Evolutionary conservation across 768 basidiomycete species (phyloP), one percentile per base, ranked within the genome.

Genomic region (Glaciozyma martinii): DNA sequence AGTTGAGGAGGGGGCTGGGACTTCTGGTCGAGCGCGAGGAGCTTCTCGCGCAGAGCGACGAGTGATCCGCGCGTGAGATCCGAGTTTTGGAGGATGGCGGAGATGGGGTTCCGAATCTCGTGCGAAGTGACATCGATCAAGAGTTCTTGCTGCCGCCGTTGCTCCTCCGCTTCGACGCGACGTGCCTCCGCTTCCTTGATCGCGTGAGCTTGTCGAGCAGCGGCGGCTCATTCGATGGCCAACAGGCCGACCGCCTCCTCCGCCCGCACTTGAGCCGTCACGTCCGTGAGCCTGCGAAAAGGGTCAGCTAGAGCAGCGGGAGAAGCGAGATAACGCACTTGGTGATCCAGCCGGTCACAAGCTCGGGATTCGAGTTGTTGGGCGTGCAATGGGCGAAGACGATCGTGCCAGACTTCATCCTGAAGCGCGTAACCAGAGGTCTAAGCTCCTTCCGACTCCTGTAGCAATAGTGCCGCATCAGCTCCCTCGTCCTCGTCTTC

Each of bases 81-180:
- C 25, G 25, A 12, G 29, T 50, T 50, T 5, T 50, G 23, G n/a
- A 50, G 25, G 2, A 50, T 50, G 2, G 49, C 49, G 2, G 49
- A 50, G 25, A 50, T 50, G 3, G 49, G 49, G 10, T 50, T 50
- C 15, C 49, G 49, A 12, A 50, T 50, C 49, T 50, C 49, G 25
- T 50, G 49, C 49, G 49, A 50, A 50, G 49, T 29, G 49, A 50
- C 49, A 29, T 50, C 49, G 49, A 50, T n/a, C 25, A 50, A 25
- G 7, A 50, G 49, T 23, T 50, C 49, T 25, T 12, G 25, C n/a
- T 10, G n/a, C 12, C n/a, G n/a, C 15, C 8, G 49, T 27, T 25
- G 25, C 25, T n/a, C 46, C 19, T 50, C 49, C 15, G 49, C 49
- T 27, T 27, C 46, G 19, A n/a, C 16, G 6, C 46, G 19, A n/a